Evolutionary conservation across 1,284 basidiomycete species (phyloP), one percentile per base, ranked within the genome.

Genomic region (Boletellus sp.): DNA sequence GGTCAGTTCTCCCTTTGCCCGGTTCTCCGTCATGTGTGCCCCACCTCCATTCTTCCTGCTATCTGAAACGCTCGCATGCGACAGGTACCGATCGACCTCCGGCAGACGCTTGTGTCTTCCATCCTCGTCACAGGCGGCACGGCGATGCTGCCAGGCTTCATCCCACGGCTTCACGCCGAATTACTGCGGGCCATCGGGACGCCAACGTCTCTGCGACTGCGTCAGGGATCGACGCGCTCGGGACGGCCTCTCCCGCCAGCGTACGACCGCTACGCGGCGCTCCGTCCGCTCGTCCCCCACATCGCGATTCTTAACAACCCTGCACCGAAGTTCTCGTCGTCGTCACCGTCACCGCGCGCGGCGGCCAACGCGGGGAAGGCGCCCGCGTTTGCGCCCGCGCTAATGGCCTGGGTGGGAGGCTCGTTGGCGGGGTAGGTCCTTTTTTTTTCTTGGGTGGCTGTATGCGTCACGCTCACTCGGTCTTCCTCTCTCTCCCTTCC

Each of bases 321-420:
- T 0, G 75, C 78, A 19, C 81, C 82, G 19, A 74, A 75, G 6
- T 66, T 13, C n/a, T 18, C n/a, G 8, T 36, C 75, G 7, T 53
- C 56, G 5, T 61, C 66, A 7, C 21, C 58, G 11, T 55, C 59
- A 5, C 71, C 76, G 40, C 68, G 81, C 48, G 78, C 77, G 11
- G 68, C 59, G 19, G 76, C 75, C 0, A 84, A 83, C 55, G 84
- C 84, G 0, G 93, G 93, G 4, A 88, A 82, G 60, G 91, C 90
- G 1, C 94, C 93, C 0, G 87, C 91, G 0, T 96, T 93, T 71
- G 74, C 85, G 7, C 86, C 93, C 3, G 82, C 84, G 1, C 76
- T 84, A 33, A 76, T 94, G 68, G 79, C 87, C 0, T 97, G 94
- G 93, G 84, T 97, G n/a, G 94, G 94, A 4, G 94, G 91, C 0